These are phyloP conservation scores for Pichia rugopelliculosa DNA, from an alignment of 805 yeast species.

Conservation along the genomic window DNA sequence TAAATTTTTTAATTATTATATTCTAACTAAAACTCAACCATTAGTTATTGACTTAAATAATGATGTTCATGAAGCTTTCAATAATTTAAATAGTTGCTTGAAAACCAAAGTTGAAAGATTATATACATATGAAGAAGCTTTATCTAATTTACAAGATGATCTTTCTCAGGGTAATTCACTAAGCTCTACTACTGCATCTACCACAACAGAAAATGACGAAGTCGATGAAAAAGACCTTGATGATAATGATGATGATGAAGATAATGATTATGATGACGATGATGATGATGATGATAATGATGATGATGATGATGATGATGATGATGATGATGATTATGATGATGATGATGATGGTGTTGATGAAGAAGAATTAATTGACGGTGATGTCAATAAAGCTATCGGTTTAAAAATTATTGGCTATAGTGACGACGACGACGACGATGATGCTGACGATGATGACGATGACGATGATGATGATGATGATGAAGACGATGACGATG, in stretches of 20 bases:
- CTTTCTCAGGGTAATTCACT: constrained; percentile 8
- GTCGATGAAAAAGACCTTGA: constrained; percentile 15
- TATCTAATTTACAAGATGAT: constrained; percentile 31
- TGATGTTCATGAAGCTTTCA: constrained; percentile 35
- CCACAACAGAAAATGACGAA: background rate
- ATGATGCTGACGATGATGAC: constrained; percentile 15
- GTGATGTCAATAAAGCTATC: constrained; percentile 13
- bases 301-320: background rate
- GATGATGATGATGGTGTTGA: constrained; percentile 13
- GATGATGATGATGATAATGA: constrained; percentile 17
- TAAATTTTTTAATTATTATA: constrained; percentile 64
- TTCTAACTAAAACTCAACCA: constrained; percentile 52
- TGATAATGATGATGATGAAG: constrained; percentile 21
- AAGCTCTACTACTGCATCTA: constrained; percentile 1
- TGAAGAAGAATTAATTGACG: constrained; percentile 16
- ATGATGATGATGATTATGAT: background rate
- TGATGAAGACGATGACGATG: constrained; percentile 28
- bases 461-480: constrained; percentile 24
- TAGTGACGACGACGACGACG: constrained; percentile 9
- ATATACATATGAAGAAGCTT: constrained; percentile 44
- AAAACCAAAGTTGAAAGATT: constrained; percentile 34
- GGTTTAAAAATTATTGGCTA: constrained; percentile 10
- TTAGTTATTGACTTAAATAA: constrained; percentile 47
- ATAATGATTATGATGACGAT: constrained; percentile 17
- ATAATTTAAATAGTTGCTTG: constrained; percentile 4